A percentile compares a stretch with the other conserved stretches of the same genome.
Evolutionary conservation across 768 basidiomycete species (phyloP).

Genomic region (Trametes coccinea): DNA sequence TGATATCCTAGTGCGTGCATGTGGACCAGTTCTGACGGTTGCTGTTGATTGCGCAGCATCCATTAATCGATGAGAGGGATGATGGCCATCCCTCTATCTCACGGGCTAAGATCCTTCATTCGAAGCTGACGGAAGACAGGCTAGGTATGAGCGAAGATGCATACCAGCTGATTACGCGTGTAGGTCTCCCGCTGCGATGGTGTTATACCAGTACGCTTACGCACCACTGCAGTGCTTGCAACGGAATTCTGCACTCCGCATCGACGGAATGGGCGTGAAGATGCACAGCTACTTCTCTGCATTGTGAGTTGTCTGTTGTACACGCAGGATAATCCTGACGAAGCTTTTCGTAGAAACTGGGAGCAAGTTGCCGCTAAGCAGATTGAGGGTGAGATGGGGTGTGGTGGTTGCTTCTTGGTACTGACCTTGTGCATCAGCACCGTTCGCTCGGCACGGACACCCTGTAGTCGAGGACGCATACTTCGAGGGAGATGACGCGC

Average conservation of each 20-base stretch:
- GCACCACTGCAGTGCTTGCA: conserved; percentile 48
- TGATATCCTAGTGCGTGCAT: neutral
- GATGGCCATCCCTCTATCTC: conserved; percentile 32
- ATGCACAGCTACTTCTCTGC: conserved; percentile 48
- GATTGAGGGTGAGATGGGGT: neutral
- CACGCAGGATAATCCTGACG: neutral
- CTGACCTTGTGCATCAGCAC: conserved; percentile 2
- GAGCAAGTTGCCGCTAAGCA: conserved; percentile 21
- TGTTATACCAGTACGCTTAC: neutral
- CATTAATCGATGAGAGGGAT: conserved; percentile 32
- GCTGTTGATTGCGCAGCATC: conserved; percentile 38
- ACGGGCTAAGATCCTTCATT: conserved; percentile 37
- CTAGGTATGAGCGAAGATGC: conserved; percentile 32
- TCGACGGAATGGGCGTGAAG: conserved; percentile 42
- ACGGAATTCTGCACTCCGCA: conserved; percentile 52
- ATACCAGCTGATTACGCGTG: conserved; percentile 48
- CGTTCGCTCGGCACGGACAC: neutral
- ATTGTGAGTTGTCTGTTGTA: neutral
- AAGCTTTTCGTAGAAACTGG: conserved; percentile 10
- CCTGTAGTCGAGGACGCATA: neutral
- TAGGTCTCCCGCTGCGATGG: conserved; percentile 24
- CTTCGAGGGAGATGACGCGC: neutral
- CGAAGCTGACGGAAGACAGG: conserved; percentile 31
- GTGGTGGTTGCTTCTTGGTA: neutral
- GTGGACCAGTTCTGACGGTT: no score